Conservation (phyloP, 139 green algal species). For the Picochlorum costavermella region DNA sequence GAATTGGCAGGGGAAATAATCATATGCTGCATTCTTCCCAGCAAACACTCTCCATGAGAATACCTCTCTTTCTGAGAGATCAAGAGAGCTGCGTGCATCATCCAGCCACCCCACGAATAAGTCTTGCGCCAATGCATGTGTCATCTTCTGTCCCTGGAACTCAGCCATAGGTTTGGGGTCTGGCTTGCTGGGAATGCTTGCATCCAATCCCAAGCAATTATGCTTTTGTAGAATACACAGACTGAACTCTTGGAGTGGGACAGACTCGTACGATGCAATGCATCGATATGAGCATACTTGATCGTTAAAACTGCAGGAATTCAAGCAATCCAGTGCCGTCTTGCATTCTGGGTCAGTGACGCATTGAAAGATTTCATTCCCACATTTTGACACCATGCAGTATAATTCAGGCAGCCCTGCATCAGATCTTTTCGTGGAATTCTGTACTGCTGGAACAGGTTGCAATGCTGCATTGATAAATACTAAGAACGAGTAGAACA, state of each 20-base stretch:
- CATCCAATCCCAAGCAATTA: slow-evolving; percentile 80
- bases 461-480: slow-evolving; percentile 59
- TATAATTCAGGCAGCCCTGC: slow-evolving; percentile 6
- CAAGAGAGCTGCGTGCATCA: neutral
- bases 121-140: slow-evolving; percentile 67
- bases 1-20: slow-evolving; percentile 84
- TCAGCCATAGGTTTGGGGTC: slow-evolving; percentile 65
- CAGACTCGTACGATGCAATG: slow-evolving; percentile 87
- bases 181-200: slow-evolving; percentile 37
- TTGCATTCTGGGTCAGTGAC: slow-evolving; percentile 69
- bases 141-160: slow-evolving; percentile 69
- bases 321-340: slow-evolving; percentile 70
- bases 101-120: slow-evolving; percentile 53
- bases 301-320: slow-evolving; percentile 74
- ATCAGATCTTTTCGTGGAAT: slow-evolving; percentile 20
- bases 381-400: slow-evolving; percentile 78
- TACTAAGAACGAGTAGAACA: slow-evolving; percentile 71
- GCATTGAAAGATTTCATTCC: slow-evolving; percentile 57
- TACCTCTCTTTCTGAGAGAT: neutral
- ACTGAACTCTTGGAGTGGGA: slow-evolving; percentile 73
- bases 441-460: slow-evolving; percentile 21
- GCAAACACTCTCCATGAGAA: slow-evolving; percentile 59
- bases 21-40: slow-evolving; percentile 65
- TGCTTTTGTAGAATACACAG: slow-evolving; percentile 93
- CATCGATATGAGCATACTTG: slow-evolving; percentile 80